A percentile compares a stretch with the other conserved stretches of the same genome.
Evolutionary conservation across 2,329 filamentous ascomycete genomes (phyloP).

Genomic region (Monosporascus sp.): DNA sequence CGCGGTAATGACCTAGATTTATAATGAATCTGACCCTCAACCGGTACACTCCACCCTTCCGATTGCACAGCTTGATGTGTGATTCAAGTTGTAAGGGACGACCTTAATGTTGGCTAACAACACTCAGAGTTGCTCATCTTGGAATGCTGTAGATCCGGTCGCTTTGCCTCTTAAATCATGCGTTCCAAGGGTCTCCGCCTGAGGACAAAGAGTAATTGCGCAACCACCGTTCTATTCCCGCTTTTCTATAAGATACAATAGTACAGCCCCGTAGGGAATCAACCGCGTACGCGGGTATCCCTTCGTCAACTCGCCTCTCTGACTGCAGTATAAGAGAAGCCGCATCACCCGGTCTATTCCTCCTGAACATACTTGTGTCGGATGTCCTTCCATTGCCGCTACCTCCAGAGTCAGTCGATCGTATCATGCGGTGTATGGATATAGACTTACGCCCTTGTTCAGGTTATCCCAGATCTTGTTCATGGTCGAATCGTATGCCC

Average conservation of each 20-base stretch:
- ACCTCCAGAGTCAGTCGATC: constrained; percentile 27
- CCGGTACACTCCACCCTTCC: too few relatives aligned
- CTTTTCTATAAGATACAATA: constrained; percentile 21
- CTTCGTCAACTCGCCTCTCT: neutral
- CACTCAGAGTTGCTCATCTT: too few relatives aligned
- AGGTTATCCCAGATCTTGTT: constrained; percentile 85
- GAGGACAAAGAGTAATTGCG: constrained; percentile 2
- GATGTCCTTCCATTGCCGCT: constrained; percentile 99
- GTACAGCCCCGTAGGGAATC: constrained; percentile 8
- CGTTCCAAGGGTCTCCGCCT: neutral
- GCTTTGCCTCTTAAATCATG: too few relatives aligned
- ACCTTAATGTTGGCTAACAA: too few relatives aligned
- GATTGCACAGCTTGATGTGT: too few relatives aligned
- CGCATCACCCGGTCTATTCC: constrained; percentile 28
- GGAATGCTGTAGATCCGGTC: too few relatives aligned
- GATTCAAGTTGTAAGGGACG: too few relatives aligned
- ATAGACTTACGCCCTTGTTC: constrained; percentile 79
- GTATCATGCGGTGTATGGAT: neutral
- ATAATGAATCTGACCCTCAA: too few relatives aligned
- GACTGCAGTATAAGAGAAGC: neutral
- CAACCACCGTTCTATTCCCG: constrained; percentile 7
- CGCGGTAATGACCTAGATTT: too few relatives aligned
- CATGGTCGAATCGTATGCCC: constrained; percentile 76
- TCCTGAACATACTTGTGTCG: constrained; percentile 78
- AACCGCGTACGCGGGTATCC: constrained; percentile 1